These are phyloP conservation scores for Kalmusia sp. DNA, from an alignment of 2,329 filamentous ascomycete genomes.

Conservation along the genomic window DNA sequence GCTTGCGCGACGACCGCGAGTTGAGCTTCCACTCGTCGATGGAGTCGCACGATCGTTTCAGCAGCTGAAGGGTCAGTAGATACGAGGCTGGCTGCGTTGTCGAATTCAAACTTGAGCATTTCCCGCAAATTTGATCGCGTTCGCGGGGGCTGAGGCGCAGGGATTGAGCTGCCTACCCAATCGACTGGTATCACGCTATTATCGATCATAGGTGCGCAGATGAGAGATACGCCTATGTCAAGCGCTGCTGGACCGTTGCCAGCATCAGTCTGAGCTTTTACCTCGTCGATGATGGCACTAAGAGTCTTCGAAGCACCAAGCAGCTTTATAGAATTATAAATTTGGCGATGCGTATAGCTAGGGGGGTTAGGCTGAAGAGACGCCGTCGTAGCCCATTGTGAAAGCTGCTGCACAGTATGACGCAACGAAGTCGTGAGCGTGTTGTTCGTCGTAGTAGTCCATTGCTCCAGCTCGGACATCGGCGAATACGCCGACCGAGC, in stretches of 20 bases:
- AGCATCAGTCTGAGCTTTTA: slow-evolving; percentile 66
- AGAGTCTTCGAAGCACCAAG: slow-evolving; percentile 69
- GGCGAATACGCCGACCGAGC: slow-evolving; percentile 69
- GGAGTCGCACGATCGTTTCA: slow-evolving; percentile 68
- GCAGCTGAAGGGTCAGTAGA: slow-evolving; percentile 64
- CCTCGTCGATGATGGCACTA: slow-evolving; percentile 69
- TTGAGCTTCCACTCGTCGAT: slow-evolving; percentile 71
- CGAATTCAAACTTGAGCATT: slow-evolving; percentile 64
- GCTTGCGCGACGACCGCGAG: slow-evolving; percentile 48
- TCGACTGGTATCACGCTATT: slow-evolving; percentile 45
- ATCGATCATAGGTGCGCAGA: slow-evolving; percentile 67
- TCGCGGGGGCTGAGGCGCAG: slow-evolving; percentile 31
- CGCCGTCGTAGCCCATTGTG: slow-evolving; percentile 69
- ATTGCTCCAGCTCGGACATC: slow-evolving; percentile 72
- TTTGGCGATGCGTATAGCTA: slow-evolving; percentile 74
- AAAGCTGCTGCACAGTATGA: slow-evolving; percentile 67
- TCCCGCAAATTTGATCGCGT: slow-evolving; percentile 65
- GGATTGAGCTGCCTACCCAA: slow-evolving; percentile 40
- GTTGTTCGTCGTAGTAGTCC: slow-evolving; percentile 64
- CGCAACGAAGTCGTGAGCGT: slow-evolving; percentile 67
- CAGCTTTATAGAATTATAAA: slow-evolving; percentile 67
- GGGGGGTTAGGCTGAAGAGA: slow-evolving; percentile 61
- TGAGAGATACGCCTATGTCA: slow-evolving; percentile 72
- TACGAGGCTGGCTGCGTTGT: slow-evolving; percentile 64
- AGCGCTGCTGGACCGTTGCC: slow-evolving; percentile 68